A percentile compares a stretch with the other conserved stretches of the same genome.
These are phyloP conservation scores for Vitellaria paradoxa DNA, from an alignment of 179 eudicot genomes.

Conservation along the genomic window DNA sequence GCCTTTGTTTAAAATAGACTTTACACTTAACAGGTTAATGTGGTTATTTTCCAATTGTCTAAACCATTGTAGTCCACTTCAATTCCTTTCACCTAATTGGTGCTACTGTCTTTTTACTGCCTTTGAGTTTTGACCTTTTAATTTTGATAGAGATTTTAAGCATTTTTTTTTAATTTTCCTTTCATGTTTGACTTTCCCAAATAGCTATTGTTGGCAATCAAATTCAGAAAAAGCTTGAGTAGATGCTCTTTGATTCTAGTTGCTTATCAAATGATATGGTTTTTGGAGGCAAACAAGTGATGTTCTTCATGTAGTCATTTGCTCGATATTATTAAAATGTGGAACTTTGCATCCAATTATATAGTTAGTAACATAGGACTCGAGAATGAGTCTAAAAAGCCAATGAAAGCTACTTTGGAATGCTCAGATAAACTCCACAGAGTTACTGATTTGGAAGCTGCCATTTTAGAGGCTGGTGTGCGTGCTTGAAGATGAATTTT, in stretches of 20 bases:
- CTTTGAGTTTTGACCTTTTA: neutral
- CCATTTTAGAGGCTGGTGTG: neutral
- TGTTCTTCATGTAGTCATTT: constrained; percentile 5
- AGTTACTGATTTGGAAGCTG: too few relatives aligned
- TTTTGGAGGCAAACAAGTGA: neutral
- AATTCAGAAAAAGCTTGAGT: neutral
- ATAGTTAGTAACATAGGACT: constrained; percentile 24
- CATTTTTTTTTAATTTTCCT: neutral
- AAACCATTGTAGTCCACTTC: neutral
- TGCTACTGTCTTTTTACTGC: neutral
- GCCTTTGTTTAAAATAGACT: too few relatives aligned
- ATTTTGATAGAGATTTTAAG: neutral
- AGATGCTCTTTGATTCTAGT: neutral
- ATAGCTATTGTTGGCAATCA: neutral
- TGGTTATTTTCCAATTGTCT: neutral
- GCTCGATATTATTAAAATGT: constrained; percentile 18
- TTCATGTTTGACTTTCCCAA: constrained; percentile 4
- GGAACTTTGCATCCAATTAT: constrained; percentile 38
- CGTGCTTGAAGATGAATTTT: neutral
- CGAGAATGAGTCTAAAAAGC: constrained; percentile 20
- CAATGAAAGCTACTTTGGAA: constrained; percentile 19
- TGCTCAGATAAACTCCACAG: constrained; percentile 25
- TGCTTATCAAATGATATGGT: neutral
- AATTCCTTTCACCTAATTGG: neutral
- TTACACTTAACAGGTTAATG: too few relatives aligned